Percentiles rank a stretch among this genome's conserved stretches.
Evolutionary conservation across 768 basidiomycete species (phyloP).

Genomic region (Udeniomyces megalosporus): DNA sequence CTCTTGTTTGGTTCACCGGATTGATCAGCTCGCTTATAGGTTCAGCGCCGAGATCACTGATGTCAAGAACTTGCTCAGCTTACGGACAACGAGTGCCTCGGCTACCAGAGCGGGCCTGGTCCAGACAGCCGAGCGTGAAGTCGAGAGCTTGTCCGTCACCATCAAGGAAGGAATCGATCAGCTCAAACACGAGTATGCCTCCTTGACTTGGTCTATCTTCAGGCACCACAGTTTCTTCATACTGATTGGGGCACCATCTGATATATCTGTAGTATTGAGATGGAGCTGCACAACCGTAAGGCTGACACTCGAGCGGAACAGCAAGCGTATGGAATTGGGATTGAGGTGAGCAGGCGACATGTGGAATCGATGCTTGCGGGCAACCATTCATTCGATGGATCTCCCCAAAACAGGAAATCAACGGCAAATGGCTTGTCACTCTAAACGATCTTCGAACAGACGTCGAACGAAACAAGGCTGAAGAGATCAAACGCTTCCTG

Average conservation of each 20-base stretch:
- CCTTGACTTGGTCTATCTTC: not conserved
- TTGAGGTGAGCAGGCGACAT: constrained; percentile 31
- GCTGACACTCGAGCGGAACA: constrained; percentile 72
- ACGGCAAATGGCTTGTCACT: constrained; percentile 34
- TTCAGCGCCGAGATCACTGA: constrained; percentile 88
- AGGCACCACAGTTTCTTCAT: not conserved
- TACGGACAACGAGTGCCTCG: constrained; percentile 67
- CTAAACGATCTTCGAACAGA: constrained; percentile 33
- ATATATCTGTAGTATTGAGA: constrained; percentile 82
- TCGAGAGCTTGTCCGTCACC: constrained; percentile 67
- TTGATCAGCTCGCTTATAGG: constrained; percentile 74
- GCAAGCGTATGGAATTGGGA: constrained; percentile 65
- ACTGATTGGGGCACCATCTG: not conserved
- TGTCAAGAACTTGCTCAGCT: constrained; percentile 65
- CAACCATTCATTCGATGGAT: no score
- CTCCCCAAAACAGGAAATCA: constrained; percentile 33
- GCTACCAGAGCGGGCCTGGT: constrained; percentile 26
- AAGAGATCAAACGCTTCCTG: constrained; percentile 30
- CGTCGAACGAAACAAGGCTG: constrained; percentile 34
- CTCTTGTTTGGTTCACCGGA: no score
- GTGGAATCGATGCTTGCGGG: not conserved
- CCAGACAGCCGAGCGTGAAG: constrained; percentile 57
- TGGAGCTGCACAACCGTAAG: constrained; percentile 88
- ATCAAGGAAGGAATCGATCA: constrained; percentile 84
- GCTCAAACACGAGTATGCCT: constrained; percentile 77